Evolutionary conservation across 1,284 basidiomycete genomes (phyloP), one percentile per base, ranked within the genome.

Genomic region (Rhodotorula sp.): DNA sequence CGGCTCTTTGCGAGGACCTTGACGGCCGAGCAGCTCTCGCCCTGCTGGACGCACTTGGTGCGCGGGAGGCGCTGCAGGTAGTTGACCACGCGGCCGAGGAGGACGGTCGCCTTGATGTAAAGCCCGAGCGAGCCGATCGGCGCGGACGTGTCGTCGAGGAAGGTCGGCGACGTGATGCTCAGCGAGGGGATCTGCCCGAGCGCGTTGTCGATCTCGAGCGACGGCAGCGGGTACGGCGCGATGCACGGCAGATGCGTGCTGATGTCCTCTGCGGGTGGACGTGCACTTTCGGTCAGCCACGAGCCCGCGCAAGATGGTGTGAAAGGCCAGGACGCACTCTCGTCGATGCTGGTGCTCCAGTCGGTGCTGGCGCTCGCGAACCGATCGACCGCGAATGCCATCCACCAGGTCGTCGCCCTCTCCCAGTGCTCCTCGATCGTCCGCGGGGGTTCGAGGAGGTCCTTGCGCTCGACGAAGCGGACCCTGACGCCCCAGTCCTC

Each of bases 331-430:
- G 2, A 63, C 61, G 53, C 53, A 63, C 61, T 61, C 58, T 76
- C 75, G 44, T 76, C 75, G 37, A 76, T 72, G 54, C 72, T 70
- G 10, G 62, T 63, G 53, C 62, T 55, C 62, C 53, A 55, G 67
- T 71, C 37, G 6, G 73, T 76, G n/a, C 64, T 67, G 7, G 72
- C 72, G 34, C 72, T 74, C 25, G 70, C 69, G 39, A 69, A 73
- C n/a, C 75, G 68, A 51, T 76, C 75, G n/a, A 76, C 67, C 22
- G 73, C 67, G 51, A 76, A 76, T 41, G 73, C 73, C 53, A 66
- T 44, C 73, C 73, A 76, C 39, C 74, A 76, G 25, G 75, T 76
- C 48, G 48, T 59, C 15, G 53, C 39, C n/a, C 75, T 25, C 51
- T 72, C 71, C 54, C 61, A 71, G 29, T 76, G 69, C 51, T 76